Evolutionary conservation across 1,139 yeast species (phyloP), one percentile per base, ranked within the genome.

Genomic region (Geotrichum aggregatum): DNA sequence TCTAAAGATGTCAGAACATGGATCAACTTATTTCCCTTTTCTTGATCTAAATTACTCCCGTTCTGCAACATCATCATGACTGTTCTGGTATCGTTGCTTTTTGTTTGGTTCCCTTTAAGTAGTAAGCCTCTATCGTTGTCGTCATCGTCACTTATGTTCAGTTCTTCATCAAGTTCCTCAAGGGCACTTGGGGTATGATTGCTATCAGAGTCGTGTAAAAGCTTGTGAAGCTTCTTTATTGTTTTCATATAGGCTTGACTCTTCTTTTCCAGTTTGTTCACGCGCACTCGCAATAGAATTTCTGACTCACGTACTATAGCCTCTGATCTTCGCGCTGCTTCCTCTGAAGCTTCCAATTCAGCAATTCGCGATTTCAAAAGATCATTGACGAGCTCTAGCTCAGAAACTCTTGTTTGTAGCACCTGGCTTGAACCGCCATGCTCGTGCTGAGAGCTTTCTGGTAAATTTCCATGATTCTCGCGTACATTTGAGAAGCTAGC

Each of bases 301-400:
- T 61, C 62, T 6, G 61, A 56, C 28, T 59, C 57, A 10, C 60
- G 54, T 26, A 56, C 47, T 1, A 58, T 55, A 11, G 58, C 52
- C 50, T 61, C 63, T 14, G 60, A 54, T 16, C 47, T 19, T 3
- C 50, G 30, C 14, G 57, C 52, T 26, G 60, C 57, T 61, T 83
- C 89, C 72, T 76, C 71, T 72, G 76, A 70, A 16, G 80, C 79
- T 66, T 91, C 96, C 57, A 91, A 74, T 65, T 91, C 96, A 69
- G 78, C 74, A 49, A 91, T 87, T 60, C 95, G 78, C 3, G 92
- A 80, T 59, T 87, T 78, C 71, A 87, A 86, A 57, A 91, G 73
- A 64, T 89, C 97, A 63, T 88, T 89, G 39, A 91, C 95, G 44
- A 91, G 74, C 66, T 91, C 97, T 55, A 91, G 75, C 66, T 91